Base-by-base conservation (phyloP, 1,139 yeast genomes). In the Suhomyces kunorum region DNA sequence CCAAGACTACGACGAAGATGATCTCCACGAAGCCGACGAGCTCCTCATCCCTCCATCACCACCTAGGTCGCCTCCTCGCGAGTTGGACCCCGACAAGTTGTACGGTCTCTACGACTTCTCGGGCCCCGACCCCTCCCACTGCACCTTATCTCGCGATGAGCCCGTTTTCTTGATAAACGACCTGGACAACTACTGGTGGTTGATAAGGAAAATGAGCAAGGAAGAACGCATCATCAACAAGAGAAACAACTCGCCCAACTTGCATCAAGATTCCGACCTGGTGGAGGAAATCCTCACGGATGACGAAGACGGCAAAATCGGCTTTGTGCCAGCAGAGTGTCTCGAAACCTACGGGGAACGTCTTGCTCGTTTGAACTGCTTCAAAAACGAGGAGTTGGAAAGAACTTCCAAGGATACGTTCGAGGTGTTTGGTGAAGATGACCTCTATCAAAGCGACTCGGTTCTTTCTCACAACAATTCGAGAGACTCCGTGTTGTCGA, bases 241-340 rank as follows among this genome's bases (percentile, higher is more conserved):
- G 9, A 28, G 26, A 8, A 38, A 14, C 28, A 32, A 35, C 23
- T 19, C 22, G n/a, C 24, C 18, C 15, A n/a, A 27, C 9, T 31
- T 30, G 13, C 35, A 29, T 14, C 8, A 25, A 7, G 28, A 28
- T 31, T 7, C 23, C 4, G 31, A 24, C 4, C 33, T 17, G 9
- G 28, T 18, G 12, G 41, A 39, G 6, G 53, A 49, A 18, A 55
- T 51, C n/a, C 24, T 32, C 8, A 44, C 61, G 11, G 73, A 66
- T 36, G 70, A 61, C n/a, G 88, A 84, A 58, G 81, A 77, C 53
- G 62, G 75, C 1, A 80, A 79, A 54, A 76, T 89, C 39, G 98
- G 98, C 3, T 94, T 90, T 66, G 94, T 95, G 1, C 98, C 98
- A 1, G 98, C 98, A 1, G 98, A 92, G 61, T 83, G 95, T 48